Percentiles rank a stretch among this genome's conserved stretches.
These are phyloP conservation scores for Mayamaea pseudoterrestris DNA, from an alignment of 108 stramenopile species.

Conservation along the genomic window DNA sequence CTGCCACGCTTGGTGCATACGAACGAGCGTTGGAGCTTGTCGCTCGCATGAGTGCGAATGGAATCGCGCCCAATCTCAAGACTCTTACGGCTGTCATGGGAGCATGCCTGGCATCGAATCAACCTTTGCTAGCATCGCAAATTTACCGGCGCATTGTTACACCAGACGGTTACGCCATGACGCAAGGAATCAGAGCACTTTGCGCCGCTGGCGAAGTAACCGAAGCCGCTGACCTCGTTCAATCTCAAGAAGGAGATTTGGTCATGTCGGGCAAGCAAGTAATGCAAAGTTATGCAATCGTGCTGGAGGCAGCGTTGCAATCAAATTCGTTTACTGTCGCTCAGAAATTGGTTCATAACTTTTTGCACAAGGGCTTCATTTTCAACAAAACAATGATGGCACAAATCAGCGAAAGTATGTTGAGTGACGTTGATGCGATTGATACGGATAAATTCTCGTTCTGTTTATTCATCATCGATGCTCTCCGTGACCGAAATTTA, in stretches of 20 bases:
- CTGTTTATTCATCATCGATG: constrained; percentile 59
- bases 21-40: constrained; percentile 70
- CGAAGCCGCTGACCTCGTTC: constrained; percentile 31
- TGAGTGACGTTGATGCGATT: constrained; percentile 7
- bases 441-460: constrained; percentile 27
- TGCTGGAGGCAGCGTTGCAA: constrained; percentile 31
- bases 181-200: constrained; percentile 46
- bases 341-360: constrained; percentile 22
- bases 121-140: constrained; percentile 46
- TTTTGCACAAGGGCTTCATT: constrained; percentile 50
- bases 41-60: constrained; percentile 60
- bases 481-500: constrained; percentile 46
- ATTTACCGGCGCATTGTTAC: constrained; percentile 51
- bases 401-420: constrained; percentile 32
- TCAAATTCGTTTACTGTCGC: constrained; percentile 33
- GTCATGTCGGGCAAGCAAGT: constrained; percentile 50
- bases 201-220: constrained; percentile 29
- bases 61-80: constrained; percentile 75
- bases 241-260: constrained; percentile 22
- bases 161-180: constrained; percentile 63
- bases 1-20: constrained; percentile 54
- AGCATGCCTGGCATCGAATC: constrained; percentile 53
- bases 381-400: constrained; percentile 51
- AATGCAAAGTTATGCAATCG: constrained; percentile 39
- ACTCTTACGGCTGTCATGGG: constrained; percentile 73